Conservation (phyloP, 176 grass and related monocot species). For the Avena atlantica region DNA sequence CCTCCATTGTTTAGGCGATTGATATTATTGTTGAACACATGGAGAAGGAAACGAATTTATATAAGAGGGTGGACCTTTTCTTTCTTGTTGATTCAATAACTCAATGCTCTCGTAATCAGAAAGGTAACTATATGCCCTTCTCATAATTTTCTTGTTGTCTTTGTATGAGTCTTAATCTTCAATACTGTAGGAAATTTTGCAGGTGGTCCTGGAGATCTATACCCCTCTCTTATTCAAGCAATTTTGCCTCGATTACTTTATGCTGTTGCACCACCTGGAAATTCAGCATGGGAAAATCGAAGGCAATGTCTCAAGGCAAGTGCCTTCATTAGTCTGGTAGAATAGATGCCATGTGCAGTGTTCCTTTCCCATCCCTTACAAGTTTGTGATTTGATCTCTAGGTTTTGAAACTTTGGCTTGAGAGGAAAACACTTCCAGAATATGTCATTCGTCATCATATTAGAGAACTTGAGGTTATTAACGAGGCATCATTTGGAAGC, state of each 20-base stretch:
- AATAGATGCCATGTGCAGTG: conserved; percentile 33
- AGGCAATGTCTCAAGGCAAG: conserved; percentile 92
- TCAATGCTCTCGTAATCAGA: conserved; percentile 78
- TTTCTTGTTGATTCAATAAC: conserved; percentile 98
- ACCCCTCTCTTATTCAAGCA: conserved; percentile 78
- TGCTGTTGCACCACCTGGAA: conserved; percentile 85
- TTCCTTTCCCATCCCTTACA: conserved; percentile 43
- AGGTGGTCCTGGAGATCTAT: conserved; percentile 84
- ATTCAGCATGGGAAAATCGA: conserved; percentile 89
- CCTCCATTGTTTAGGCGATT: conserved; percentile 60
- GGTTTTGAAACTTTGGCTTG: conserved; percentile 95
- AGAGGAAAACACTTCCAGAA: conserved; percentile 94
- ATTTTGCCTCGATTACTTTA: conserved; percentile 80
- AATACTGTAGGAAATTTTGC: conserved; percentile 43
- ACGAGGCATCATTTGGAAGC: conserved; percentile 77
- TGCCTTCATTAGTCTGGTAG: conserved; percentile 34
- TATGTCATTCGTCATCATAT: conserved; percentile 83
- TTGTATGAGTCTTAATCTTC: conserved; percentile 27
- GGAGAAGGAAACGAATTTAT: conserved; percentile 83
- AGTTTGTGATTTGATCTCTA: conserved; percentile 46
- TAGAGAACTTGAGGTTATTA: conserved; percentile 78
- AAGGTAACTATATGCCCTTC: conserved; percentile 54
- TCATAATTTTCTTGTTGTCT: conserved; percentile 6
- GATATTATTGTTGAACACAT: conserved; percentile 75
- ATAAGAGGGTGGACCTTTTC: conserved; percentile 90